Base-by-base conservation (phyloP, 2,329 filamentous ascomycete genomes). In the Neofusicoccum sp. region DNA sequence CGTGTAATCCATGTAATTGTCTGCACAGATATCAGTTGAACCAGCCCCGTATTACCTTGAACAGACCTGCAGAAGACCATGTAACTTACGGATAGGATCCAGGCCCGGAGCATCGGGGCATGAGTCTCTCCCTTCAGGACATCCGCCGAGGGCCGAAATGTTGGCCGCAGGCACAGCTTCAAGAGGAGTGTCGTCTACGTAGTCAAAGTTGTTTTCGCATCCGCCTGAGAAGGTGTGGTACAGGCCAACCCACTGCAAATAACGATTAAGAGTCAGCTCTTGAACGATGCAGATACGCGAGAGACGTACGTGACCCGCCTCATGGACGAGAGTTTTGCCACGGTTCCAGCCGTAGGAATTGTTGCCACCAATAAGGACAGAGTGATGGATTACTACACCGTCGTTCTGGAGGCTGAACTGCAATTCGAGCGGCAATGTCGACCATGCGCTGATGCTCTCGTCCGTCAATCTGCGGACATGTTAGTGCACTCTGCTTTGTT, bases 161-260 rank as follows among this genome's bases (percentile, higher is more conserved):
- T 20, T 20, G 20, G 24, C 11, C 8, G n/a, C 40, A 6, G 40
- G 54, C 11, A 38, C 30, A 33, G 68, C 64, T 58, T 79, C 72
- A 26, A 73, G 71, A 3, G 77, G 76, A 12, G 77, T 80, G 58
- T 80, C 78, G 40, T 69, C 61, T 16, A 79, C 70, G 63, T 67
- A 75, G 63, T 77, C 72, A 40, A 76, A 78, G 62, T 75, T 77
- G 47, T 71, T 72, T 36, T 31, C 49, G 36, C 49, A 54, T 6
- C 36, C 36, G 44, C 75, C 78, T 62, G 80, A 67, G 68, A 82
- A 82, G 47, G 79, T 80, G 69, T 82, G 79, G 65, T 72, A 74
- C 26, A 82, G 74, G 54, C 79, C 79, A 57, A 81, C 68, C 79
- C 79, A 82, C 71, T 54, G 20, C 6, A 6, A 16, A 9, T 7